Base-by-base conservation (phyloP, 2,329 filamentous ascomycete genomes). In the Ophiobolus disseminans region DNA sequence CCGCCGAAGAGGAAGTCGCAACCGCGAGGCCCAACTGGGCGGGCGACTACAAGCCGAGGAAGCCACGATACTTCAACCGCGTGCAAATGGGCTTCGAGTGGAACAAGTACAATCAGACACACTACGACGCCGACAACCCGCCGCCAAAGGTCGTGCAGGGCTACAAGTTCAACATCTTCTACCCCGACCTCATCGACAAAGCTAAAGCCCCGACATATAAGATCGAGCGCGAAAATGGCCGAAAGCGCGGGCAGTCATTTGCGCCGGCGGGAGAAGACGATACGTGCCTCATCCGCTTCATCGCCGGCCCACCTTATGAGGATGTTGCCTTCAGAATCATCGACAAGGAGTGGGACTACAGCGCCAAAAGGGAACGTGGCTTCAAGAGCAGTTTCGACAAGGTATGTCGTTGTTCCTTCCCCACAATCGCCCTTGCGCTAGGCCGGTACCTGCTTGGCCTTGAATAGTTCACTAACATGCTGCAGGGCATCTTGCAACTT, bases 91-190 rank as follows among this genome's bases (percentile, higher is more conserved):
- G 94, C 43, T 99, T 97, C 73, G 94, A 99, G 74, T 99, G 94
- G 94, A 99, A 99, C 80, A 99, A 99, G 75, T 99, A 99, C 82
- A 99, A 99, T 69, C 94, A 99, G 76, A 99, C 94, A 10, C 94
- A 99, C 75, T 99, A 99, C 76, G 94, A 97, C 73, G 91, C 97
- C 73, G 93, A 97, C 70, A 97, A 97, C 66, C 94, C 94, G 2
- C 94, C 94, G 1, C 94, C 94, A 20, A 97, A 96, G 76, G 93
- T 99, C 5, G 94, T 99, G 9, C 94, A 99, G 73, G 94, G 94
- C 47, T 99, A 99, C 81, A 97, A 96, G 73, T 99, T 99, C 82
- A 97, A 99, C 76, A 93, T 99, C 41, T 99, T 99, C 76, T 99
- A 99, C 69, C 94, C 94, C 0, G 94, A 99, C 63, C 84, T 99